These are phyloP conservation scores for Fusarium metavorans DNA, from an alignment of 2,329 filamentous ascomycete species.

Conservation along the genomic window DNA sequence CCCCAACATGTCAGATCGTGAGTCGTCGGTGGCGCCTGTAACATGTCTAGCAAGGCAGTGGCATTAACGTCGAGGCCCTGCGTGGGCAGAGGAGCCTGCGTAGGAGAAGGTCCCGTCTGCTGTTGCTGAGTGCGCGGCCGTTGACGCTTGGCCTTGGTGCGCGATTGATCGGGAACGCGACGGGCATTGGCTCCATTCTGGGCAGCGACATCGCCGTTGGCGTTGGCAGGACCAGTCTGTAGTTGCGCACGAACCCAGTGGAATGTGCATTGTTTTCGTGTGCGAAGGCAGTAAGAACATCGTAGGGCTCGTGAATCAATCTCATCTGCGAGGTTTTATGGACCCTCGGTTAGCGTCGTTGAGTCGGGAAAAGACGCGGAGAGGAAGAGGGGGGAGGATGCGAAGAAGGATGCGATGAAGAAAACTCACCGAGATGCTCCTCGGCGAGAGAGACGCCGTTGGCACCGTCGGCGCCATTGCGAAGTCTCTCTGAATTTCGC, in stretches of 20 bases:
- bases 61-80: conserved; percentile 44
- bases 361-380: conserved; percentile 31
- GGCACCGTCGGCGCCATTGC: conserved; percentile 33
- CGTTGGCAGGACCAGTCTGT: conserved; percentile 39
- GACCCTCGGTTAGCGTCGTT: conserved; percentile 39
- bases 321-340: conserved; percentile 41
- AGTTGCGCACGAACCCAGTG: conserved; percentile 45
- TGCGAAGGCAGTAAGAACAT: conserved; percentile 46
- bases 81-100: conserved; percentile 38
- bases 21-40: conserved; percentile 43
- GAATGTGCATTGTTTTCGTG: conserved; percentile 46
- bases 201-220: conserved; percentile 27
- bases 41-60: conserved; percentile 44
- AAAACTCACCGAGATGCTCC: conserved; percentile 43
- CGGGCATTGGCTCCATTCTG: conserved; percentile 34
- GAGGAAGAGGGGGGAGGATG: conserved; percentile 15
- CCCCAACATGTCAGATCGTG: conserved; percentile 45
- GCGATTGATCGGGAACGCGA: conserved; percentile 42
- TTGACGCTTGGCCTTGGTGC: conserved; percentile 44
- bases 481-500: conserved; percentile 43
- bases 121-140: conserved; percentile 42
- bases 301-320: conserved; percentile 45
- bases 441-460: conserved; percentile 42
- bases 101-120: conserved; percentile 34
- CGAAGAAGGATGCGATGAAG: background rate